Base-by-base conservation (phyloP, 2,329 filamentous ascomycete species). In the Ceratocystis harringtonii region DNA sequence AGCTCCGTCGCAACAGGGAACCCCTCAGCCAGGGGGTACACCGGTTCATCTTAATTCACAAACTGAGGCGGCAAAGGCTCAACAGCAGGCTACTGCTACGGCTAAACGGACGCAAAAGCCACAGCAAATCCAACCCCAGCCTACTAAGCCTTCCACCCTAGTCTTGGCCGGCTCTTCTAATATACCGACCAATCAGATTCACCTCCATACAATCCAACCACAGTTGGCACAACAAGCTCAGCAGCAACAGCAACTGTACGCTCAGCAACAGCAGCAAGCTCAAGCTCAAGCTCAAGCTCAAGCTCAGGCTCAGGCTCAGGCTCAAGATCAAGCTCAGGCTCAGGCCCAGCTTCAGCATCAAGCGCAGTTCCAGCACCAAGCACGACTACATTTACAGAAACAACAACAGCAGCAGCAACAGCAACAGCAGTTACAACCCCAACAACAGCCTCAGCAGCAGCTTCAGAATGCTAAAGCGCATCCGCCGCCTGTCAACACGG, bases 401-500 rank as follows among this genome's bases (percentile, higher is more conserved):
- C 63, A 65, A 15, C 43, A 30, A 3, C 64, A 48, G n/a, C 55
- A 65, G 17, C 41, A 65, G 5, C 64, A 66, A 5, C 60, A 62
- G 17, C 70, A 72, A 15, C 50, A 58, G 10, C 65, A 62, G 32
- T 4, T 28, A 25, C 71, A 72, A 22, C 70, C 69, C 28, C 71
- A 71, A 6, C 57, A 43, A n/a, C 30, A 36, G 17, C 55, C 36
- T 10, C 65, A 66, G 8, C 68, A 62, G 58, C 70, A 67, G 65
- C 68, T 67, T 25, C 74, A 72, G 66, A 70, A 72, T 60, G 75
- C 75, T 64, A 74, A 71, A 50, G 72, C 71, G 57, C 74, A 77
- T 77, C 3, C 74, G 76, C 73, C 77, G 1, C 78, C 80, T 7
- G 75, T 80, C 58, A 83, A 82, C 68, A 78, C 80, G 0, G 74